Evolutionary conservation across 2,329 filamentous ascomycete genomes (phyloP), one percentile per base, ranked within the genome.

Genomic region (Ceratocystis lukuohia): DNA sequence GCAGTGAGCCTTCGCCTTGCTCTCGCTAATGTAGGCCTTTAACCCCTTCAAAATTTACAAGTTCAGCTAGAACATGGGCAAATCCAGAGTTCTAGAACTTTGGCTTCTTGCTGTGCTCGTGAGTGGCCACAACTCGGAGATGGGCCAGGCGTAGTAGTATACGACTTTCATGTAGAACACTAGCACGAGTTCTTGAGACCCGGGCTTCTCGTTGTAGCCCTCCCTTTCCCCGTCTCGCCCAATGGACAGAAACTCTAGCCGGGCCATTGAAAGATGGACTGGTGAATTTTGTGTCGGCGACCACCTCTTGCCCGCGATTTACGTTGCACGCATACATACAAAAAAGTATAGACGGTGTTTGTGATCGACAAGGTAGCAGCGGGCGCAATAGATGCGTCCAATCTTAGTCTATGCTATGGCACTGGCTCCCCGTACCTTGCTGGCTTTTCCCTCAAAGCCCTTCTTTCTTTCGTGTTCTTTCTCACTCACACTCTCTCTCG

Each of bases 1-100:
- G 3, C 33, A 15, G 6, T 57, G 25, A 57, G 53, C 10, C 53
- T 17, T 33, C 22, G 53, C 22, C 53, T 57, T 22, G 15, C 28
- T 30, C 28, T 57, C 53, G 53, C 53, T 57, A 57, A 57, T 57
- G 53, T 30, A 28, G 53, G 53, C 30, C 7, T 57, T 57, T 57
- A 57, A 57, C 53, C 53, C 53, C 53, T 57, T 30, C 53, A 33
- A 15, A 28, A 28, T 33, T 30, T 33, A 28, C 22, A 22, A 6
- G 5, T 57, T 57, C 22, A 57, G 53, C 22, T 57, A 20, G 22
- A 57, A 28, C 8, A 28, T 30, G 22, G 30, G 25, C 10, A 17
- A 8, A 8, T 33, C 53, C 5, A 33, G 15, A 17, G 53, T 57
- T 57, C 53, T 57, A 57, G 53, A 57, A 57, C 20, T 6, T 30